These are phyloP conservation scores for Rhodocollybia butyracea DNA, from an alignment of 768 basidiomycete genomes.

Conservation along the genomic window DNA sequence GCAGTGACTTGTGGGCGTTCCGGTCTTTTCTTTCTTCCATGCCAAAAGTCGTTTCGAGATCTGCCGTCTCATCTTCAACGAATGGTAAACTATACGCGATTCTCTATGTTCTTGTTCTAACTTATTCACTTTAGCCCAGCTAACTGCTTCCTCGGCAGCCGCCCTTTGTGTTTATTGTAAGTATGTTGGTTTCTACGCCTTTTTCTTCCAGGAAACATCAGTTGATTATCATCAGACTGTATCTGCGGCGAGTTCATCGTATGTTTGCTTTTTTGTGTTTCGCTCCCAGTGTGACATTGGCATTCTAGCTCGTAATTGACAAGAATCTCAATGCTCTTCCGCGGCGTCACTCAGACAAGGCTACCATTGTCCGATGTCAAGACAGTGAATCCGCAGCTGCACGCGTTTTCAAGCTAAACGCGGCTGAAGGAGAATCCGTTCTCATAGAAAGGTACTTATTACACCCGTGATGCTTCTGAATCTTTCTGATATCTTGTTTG, in stretches of 20 bases:
- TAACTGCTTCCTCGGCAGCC: slow-evolving; percentile 75
- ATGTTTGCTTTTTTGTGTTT: slow-evolving; percentile 25
- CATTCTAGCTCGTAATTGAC: slow-evolving; percentile 73
- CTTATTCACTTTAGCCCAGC: slow-evolving; percentile 49
- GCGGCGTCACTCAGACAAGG: slow-evolving; percentile 71
- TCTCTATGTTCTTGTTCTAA: not conserved
- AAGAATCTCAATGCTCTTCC: slow-evolving; percentile 67
- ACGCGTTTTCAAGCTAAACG: slow-evolving; percentile 86
- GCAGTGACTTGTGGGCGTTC: too few species aligned
- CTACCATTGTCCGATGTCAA: slow-evolving; percentile 76
- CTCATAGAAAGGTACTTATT: slow-evolving; percentile 70
- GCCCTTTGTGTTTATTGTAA: slow-evolving; percentile 80
- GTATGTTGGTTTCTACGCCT: too few species aligned
- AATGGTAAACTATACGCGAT: slow-evolving; percentile 51
- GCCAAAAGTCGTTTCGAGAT: slow-evolving; percentile 92
- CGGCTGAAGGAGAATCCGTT: slow-evolving; percentile 61
- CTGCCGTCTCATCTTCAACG: slow-evolving; percentile 83
- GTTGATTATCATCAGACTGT: slow-evolving; percentile 50
- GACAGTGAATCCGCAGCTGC: slow-evolving; percentile 55
- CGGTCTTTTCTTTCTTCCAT: slow-evolving; percentile 42
- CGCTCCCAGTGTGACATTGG: slow-evolving; percentile 5
- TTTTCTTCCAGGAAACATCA: not conserved
- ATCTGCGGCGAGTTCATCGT: slow-evolving; percentile 88
- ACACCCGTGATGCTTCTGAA: not conserved
- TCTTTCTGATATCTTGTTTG: not conserved